phyloP scores from a whole-genome alignment of 768 basidiomycete species.

The Phaeolepiota aurea region DNA sequence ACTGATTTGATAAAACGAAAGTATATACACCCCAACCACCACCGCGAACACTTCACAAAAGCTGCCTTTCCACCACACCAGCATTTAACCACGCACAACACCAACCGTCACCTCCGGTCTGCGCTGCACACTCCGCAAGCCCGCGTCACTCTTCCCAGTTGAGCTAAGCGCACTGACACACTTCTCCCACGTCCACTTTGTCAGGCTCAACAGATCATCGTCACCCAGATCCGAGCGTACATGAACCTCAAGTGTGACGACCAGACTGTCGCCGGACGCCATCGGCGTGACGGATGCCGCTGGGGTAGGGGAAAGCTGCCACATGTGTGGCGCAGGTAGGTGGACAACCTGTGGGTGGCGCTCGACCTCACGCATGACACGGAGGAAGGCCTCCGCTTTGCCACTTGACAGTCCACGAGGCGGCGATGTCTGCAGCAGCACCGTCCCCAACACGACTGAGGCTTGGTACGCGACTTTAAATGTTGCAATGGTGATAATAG shows the following conservation, averaged over 20 bases:
- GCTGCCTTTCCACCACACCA: not conserved
- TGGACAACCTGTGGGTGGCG: slow-evolving; percentile 78
- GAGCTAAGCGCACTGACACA: slow-evolving; percentile 44
- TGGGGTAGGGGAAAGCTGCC: slow-evolving; percentile 63
- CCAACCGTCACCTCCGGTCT: slow-evolving; percentile 70
- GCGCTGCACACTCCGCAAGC: slow-evolving; percentile 26
- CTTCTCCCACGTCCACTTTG: slow-evolving; percentile 69
- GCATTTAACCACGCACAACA: slow-evolving; percentile 47
- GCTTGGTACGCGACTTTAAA: slow-evolving; percentile 82
- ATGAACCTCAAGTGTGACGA: slow-evolving; percentile 78
- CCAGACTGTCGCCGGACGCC: slow-evolving; percentile 22
- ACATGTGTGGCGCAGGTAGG: slow-evolving; percentile 80
- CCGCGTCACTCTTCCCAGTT: slow-evolving; percentile 23
- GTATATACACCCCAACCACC: not conserved
- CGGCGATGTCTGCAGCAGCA: slow-evolving; percentile 87
- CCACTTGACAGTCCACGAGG: slow-evolving; percentile 45
- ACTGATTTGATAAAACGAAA: not conserved
- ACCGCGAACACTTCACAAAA: not conserved
- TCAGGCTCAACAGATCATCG: slow-evolving; percentile 62
- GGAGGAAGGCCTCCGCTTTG: slow-evolving; percentile 75
- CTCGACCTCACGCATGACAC: slow-evolving; percentile 81
- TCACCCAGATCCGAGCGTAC: slow-evolving; percentile 61
- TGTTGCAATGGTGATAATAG: slow-evolving; percentile 67
- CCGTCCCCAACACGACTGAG: slow-evolving; percentile 73
- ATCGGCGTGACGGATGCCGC: slow-evolving; percentile 8